Percentiles rank a stretch among this genome's conserved stretches.
Conservation (phyloP, 345 rosid species). For the Trapa bicornis region DNA sequence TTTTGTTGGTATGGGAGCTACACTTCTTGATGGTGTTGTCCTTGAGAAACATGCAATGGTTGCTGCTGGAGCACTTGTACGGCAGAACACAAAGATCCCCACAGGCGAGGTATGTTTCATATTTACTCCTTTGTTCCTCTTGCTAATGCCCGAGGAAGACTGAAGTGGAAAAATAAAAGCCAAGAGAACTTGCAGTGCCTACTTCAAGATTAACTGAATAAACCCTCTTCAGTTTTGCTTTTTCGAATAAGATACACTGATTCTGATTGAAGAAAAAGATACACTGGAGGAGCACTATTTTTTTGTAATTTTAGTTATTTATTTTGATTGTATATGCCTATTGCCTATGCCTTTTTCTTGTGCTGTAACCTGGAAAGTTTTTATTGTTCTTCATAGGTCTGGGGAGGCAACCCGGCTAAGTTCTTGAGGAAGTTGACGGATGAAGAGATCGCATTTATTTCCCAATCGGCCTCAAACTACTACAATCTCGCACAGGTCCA, state of each 20-base stretch:
- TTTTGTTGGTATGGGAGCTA: slow-evolving; percentile 90
- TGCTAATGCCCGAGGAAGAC: too few relatives aligned
- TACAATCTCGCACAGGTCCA: slow-evolving; percentile 80
- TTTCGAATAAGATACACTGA: too few relatives aligned
- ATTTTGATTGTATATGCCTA: neutral
- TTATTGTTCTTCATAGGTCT: slow-evolving; percentile 31
- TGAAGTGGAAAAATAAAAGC: too few relatives aligned
- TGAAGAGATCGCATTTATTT: slow-evolving; percentile 62
- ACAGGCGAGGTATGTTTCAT: slow-evolving; percentile 59
- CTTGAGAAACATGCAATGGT: slow-evolving; percentile 86
- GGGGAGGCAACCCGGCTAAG: slow-evolving; percentile 98
- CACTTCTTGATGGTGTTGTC: slow-evolving; percentile 78
- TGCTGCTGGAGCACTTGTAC: slow-evolving; percentile 95
- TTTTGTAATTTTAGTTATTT: neutral
- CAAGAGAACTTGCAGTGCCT: too few relatives aligned
- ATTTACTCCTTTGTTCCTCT: neutral
- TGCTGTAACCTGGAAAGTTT: neutral
- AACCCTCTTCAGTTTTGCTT: too few relatives aligned
- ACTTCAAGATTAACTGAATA: too few relatives aligned
- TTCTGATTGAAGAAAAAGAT: too few relatives aligned
- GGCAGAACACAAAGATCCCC: slow-evolving; percentile 79
- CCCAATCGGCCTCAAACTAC: slow-evolving; percentile 70
- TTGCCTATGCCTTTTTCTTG: neutral
- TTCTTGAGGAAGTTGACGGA: slow-evolving; percentile 76
- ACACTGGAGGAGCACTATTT: too few relatives aligned